Evolutionary conservation across 768 basidiomycete species (phyloP).

Genomic region (Mycena vitilis): DNA sequence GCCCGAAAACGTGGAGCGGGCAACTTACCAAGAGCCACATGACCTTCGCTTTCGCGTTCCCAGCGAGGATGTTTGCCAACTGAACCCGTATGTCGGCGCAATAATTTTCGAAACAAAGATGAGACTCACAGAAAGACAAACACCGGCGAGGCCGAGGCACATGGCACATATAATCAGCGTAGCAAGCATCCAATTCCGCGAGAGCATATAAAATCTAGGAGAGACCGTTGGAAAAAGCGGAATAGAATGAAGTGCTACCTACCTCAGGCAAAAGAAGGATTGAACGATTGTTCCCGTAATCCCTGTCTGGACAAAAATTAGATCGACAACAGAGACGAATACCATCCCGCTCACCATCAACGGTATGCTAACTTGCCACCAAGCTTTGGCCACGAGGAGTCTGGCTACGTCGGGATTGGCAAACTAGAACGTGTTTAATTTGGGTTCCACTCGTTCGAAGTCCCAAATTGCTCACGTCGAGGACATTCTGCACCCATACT

Average conservation of each 20-base stretch:
- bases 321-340: not conserved
- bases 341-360: conserved; percentile 14
- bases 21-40: conserved; percentile 29
- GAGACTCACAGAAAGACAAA: conserved; percentile 24
- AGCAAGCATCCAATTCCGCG: conserved; percentile 24
- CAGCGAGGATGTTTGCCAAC: conserved; percentile 23
- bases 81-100: not conserved
- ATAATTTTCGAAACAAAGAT: not conserved
- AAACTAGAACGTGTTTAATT: not conserved
- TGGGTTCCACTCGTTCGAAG: not conserved
- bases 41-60: conserved; percentile 20
- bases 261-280: conserved; percentile 30
- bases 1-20: not conserved
- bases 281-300: conserved; percentile 21
- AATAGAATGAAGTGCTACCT: not conserved
- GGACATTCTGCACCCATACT: conserved; percentile 31
- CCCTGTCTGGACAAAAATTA: conserved; percentile 9
- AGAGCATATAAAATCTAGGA: conserved; percentile 28
- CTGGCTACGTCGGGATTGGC: conserved; percentile 20
- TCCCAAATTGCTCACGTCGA: not conserved
- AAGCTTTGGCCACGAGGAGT: conserved; percentile 16
- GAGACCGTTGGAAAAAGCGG: no score
- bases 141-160: conserved; percentile 25
- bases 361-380: conserved; percentile 30
- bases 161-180: conserved; percentile 19